Conservation (phyloP, 1,284 basidiomycete genomes). For the Anthracocystis walkeri region DNA sequence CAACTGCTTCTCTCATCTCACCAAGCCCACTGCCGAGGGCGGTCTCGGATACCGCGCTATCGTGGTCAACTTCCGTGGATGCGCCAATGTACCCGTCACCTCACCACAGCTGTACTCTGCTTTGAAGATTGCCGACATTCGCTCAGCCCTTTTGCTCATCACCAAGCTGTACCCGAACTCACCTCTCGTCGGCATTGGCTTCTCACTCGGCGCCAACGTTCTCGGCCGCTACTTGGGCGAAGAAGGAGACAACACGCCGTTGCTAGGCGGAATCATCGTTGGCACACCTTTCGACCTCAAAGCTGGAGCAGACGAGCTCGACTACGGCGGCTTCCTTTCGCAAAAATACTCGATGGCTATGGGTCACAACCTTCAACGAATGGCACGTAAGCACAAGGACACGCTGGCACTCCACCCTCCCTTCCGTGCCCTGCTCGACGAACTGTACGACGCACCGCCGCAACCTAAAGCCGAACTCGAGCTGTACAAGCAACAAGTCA, state of each 20-base stretch:
- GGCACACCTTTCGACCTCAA: constrained; percentile 84
- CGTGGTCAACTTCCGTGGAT: constrained; percentile 79
- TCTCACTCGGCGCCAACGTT: constrained; percentile 93
- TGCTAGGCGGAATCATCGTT: constrained; percentile 78
- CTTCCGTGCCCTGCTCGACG: constrained; percentile 50
- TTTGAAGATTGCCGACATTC: constrained; percentile 82
- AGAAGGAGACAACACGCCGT: constrained; percentile 81
- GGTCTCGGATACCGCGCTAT: constrained; percentile 75
- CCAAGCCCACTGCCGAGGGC: constrained; percentile 52
- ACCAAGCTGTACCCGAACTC: constrained; percentile 81
- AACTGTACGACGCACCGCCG: constrained; percentile 50
- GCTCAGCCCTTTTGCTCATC: constrained; percentile 83
- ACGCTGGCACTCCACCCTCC: constrained; percentile 57
- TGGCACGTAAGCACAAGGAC: constrained; percentile 54
- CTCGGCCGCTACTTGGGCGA: constrained; percentile 91
- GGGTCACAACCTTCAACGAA: constrained; percentile 78
- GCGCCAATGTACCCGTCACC: constrained; percentile 84
- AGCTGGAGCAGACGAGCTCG: constrained; percentile 73
- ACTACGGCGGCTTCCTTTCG: constrained; percentile 73
- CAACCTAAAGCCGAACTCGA: constrained; percentile 45
- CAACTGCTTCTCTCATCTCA: constrained; percentile 59
- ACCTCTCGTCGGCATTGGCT: constrained; percentile 86
- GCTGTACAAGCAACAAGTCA: constrained; percentile 40
- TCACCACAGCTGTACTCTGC: constrained; percentile 83
- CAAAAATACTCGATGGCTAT: constrained; percentile 85